These are phyloP conservation scores for Alternaria atra DNA, from an alignment of 2,329 filamentous ascomycete genomes.

Conservation along the genomic window DNA sequence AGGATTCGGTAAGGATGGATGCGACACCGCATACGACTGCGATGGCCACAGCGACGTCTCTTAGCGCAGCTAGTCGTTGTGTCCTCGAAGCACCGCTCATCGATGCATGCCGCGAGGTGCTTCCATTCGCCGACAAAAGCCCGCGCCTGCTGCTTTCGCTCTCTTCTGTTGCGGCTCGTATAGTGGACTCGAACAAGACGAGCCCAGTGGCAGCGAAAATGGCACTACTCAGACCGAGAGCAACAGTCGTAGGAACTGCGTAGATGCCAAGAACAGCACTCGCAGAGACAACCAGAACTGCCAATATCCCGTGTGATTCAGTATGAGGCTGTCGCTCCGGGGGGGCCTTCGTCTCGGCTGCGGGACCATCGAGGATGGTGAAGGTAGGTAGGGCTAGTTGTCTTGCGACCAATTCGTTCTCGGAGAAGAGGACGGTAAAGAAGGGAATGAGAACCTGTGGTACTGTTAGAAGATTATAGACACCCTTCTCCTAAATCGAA, in stretches of 20 bases:
- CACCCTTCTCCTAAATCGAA: not conserved
- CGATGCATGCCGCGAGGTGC: constrained; percentile 37
- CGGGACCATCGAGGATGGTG: constrained; percentile 30
- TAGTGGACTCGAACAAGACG: constrained; percentile 52
- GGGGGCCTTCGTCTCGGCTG: constrained; percentile 21
- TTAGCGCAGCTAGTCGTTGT: constrained; percentile 37
- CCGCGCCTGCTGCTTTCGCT: constrained; percentile 36
- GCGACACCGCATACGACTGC: constrained; percentile 39
- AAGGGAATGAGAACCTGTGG: constrained; percentile 48
- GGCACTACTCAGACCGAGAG: constrained; percentile 55
- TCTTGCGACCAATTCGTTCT: constrained; percentile 37
- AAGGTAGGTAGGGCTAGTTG: constrained; percentile 36
- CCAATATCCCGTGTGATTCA: constrained; percentile 43
- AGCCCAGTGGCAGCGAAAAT: constrained; percentile 53
- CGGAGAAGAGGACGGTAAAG: constrained; percentile 42
- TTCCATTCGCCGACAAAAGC: constrained; percentile 49
- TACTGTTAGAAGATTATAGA: constrained; percentile 6
- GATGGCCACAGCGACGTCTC: constrained; percentile 43
- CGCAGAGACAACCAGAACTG: constrained; percentile 48
- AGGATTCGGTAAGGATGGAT: constrained; percentile 40
- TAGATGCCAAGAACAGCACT: constrained; percentile 48
- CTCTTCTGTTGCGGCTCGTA: constrained; percentile 36
- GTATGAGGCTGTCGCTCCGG: constrained; percentile 26
- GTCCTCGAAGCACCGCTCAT: constrained; percentile 33
- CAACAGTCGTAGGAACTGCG: constrained; percentile 46